Percentiles rank a stretch among this genome's conserved stretches.
Evolutionary conservation across 805 yeast species (phyloP).

Genomic region (Cyberlindnera lachancei): DNA sequence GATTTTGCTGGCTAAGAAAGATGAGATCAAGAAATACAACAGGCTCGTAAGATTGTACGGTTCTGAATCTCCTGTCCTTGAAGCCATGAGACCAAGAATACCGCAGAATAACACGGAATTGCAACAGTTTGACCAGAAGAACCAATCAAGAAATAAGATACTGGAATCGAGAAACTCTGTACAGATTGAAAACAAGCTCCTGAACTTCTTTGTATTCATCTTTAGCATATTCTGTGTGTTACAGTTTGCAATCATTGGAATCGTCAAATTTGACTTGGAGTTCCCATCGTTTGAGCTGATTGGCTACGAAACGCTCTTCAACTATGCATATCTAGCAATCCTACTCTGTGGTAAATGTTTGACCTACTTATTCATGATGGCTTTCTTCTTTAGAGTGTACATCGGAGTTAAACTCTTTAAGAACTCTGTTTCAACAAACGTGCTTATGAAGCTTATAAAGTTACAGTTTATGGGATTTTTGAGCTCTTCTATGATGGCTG

Average conservation of each 20-base stretch:
- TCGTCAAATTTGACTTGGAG: slow-evolving; percentile 13
- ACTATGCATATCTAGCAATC: slow-evolving; percentile 9
- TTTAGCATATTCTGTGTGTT: slow-evolving; percentile 11
- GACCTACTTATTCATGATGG: slow-evolving; percentile 12
- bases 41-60: slow-evolving; percentile 12
- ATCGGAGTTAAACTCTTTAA: slow-evolving; percentile 16
- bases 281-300: slow-evolving; percentile 7
- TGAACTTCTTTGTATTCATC: slow-evolving; percentile 13
- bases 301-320: slow-evolving; percentile 7
- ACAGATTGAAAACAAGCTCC: slow-evolving; percentile 14
- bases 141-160: slow-evolving; percentile 9
- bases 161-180: slow-evolving; percentile 9
- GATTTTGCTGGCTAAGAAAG: slow-evolving; percentile 9
- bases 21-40: slow-evolving; percentile 11
- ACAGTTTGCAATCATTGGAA: slow-evolving; percentile 12
- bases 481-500: slow-evolving; percentile 7
- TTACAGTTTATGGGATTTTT: slow-evolving; percentile 17
- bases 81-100: slow-evolving; percentile 1
- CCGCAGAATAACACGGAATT: too few relatives aligned
- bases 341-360: slow-evolving; percentile 12
- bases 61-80: slow-evolving; percentile 8
- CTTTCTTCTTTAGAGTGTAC: slow-evolving; percentile 14
- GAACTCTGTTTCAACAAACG: slow-evolving; percentile 9
- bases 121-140: neutral
- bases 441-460: slow-evolving; percentile 13